These are phyloP conservation scores for Linum tenue DNA, from an alignment of 345 rosid genomes.

Conservation along the genomic window DNA sequence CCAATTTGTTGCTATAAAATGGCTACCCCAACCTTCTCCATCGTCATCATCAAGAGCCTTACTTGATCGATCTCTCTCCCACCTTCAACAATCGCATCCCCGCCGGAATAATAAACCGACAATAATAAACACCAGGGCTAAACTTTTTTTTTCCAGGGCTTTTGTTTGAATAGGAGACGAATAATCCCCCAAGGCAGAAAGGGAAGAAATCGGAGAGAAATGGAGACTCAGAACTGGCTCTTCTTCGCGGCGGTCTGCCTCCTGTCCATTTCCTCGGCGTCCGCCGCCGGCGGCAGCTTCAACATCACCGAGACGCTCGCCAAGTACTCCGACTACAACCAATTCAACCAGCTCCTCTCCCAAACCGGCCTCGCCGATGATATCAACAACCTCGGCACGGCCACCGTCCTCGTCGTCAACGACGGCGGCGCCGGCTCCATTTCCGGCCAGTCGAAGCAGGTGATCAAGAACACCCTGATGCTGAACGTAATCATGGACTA, in stretches of 20 bases:
- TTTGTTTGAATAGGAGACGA: too few relatives aligned
- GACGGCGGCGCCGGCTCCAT: background rate
- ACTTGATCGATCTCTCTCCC: too few relatives aligned
- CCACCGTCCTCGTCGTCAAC: slow-evolving; percentile 1
- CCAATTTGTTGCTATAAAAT: too few relatives aligned
- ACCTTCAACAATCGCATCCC: too few relatives aligned
- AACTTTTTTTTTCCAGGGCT: too few relatives aligned
- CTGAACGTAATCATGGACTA: background rate
- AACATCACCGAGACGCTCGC: slow-evolving; percentile 2
- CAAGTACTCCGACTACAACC: background rate
- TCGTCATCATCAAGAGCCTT: too few relatives aligned
- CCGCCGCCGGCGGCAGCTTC: background rate
- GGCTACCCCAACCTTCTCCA: too few relatives aligned
- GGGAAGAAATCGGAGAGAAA: background rate
- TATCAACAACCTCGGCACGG: background rate
- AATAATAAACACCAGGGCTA: too few relatives aligned
- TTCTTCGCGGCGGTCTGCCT: background rate
- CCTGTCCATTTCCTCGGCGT: background rate
- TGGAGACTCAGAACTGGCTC: background rate
- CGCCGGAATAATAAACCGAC: too few relatives aligned
- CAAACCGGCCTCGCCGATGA: background rate
- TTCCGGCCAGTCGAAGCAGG: background rate
- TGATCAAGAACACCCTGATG: background rate
- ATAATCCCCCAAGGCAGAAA: too few relatives aligned
- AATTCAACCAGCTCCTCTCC: slow-evolving; percentile 2